A percentile compares a stretch with the other conserved stretches of the same genome.
Conservation (phyloP, 1,139 yeast species). For the Wickerhamomyces sp. region DNA sequence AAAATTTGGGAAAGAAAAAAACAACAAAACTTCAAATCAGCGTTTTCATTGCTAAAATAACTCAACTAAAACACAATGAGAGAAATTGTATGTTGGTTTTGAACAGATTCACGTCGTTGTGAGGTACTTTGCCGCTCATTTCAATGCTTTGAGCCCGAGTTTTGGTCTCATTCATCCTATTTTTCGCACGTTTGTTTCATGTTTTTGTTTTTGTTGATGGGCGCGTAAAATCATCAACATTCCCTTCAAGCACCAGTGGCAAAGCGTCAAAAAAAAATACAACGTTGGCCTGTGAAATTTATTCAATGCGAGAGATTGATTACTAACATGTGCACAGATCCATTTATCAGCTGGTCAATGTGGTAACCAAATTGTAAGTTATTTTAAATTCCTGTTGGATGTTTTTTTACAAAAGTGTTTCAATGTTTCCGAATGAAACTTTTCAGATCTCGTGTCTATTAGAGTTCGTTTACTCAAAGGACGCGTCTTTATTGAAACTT, state of each 20-base stretch:
- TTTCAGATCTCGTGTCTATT: too few species aligned
- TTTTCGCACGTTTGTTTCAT: background rate
- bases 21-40: background rate
- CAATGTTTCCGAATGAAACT: too few species aligned
- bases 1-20: background rate
- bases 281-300: too few species aligned
- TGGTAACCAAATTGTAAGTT: constrained; percentile 94
- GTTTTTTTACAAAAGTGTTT: background rate
- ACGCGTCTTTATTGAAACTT: too few species aligned
- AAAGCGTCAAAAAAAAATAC: background rate
- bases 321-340: constrained; percentile 41
- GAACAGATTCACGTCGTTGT: too few species aligned
- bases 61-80: constrained; percentile 4
- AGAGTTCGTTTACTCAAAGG: too few species aligned
- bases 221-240: constrained; percentile 3
- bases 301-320: too few species aligned
- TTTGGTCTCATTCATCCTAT: background rate
- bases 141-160: background rate
- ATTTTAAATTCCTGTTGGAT: too few species aligned
- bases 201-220: background rate
- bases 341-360: constrained; percentile 98
- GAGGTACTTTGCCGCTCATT: too few species aligned
- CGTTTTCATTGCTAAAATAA: background rate
- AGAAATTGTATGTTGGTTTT: constrained; percentile 8
- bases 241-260: background rate